Evolutionary conservation across 2,329 filamentous ascomycete genomes (phyloP).

Genomic region (Mariannaea sp.): DNA sequence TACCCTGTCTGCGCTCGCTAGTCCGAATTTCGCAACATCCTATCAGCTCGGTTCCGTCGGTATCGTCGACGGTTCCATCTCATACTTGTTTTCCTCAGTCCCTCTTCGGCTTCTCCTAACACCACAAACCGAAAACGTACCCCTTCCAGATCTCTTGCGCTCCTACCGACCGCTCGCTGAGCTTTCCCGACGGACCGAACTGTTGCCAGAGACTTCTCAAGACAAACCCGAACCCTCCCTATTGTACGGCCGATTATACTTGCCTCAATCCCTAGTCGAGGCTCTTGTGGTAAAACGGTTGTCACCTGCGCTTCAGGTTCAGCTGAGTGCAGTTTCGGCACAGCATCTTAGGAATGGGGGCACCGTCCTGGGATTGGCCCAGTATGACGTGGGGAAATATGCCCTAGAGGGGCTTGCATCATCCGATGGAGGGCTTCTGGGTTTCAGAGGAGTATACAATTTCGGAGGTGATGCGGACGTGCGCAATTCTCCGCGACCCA

Average conservation of each 20-base stretch:
- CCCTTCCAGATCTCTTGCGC: slow-evolving; percentile 76
- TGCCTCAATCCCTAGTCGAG: slow-evolving; percentile 84
- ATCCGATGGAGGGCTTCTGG: slow-evolving; percentile 88
- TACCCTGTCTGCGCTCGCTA: slow-evolving; percentile 87
- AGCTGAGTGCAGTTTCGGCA: slow-evolving; percentile 78
- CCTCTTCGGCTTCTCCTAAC: slow-evolving; percentile 69
- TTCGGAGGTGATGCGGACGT: slow-evolving; percentile 74
- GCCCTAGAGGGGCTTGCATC: slow-evolving; percentile 89
- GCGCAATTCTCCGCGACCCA: slow-evolving; percentile 20
- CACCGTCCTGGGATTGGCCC: slow-evolving; percentile 72
- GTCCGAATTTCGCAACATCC: slow-evolving; percentile 90
- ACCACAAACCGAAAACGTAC: slow-evolving; percentile 73
- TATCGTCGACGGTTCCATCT: slow-evolving; percentile 93
- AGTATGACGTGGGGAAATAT: slow-evolving; percentile 86
- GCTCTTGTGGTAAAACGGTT: slow-evolving; percentile 81
- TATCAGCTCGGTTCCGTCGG: slow-evolving; percentile 90
- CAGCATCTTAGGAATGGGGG: slow-evolving; percentile 74
- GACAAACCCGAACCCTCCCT: slow-evolving; percentile 57
- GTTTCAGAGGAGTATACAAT: slow-evolving; percentile 89
- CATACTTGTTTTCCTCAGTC: slow-evolving; percentile 91
- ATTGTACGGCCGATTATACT: slow-evolving; percentile 78
- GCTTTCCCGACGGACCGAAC: slow-evolving; percentile 46
- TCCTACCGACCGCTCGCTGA: slow-evolving; percentile 82
- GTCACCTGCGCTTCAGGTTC: slow-evolving; percentile 76
- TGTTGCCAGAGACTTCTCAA: slow-evolving; percentile 29